Conservation (phyloP, 2,329 filamentous ascomycete species). For the Graphilbum sp. region DNA sequence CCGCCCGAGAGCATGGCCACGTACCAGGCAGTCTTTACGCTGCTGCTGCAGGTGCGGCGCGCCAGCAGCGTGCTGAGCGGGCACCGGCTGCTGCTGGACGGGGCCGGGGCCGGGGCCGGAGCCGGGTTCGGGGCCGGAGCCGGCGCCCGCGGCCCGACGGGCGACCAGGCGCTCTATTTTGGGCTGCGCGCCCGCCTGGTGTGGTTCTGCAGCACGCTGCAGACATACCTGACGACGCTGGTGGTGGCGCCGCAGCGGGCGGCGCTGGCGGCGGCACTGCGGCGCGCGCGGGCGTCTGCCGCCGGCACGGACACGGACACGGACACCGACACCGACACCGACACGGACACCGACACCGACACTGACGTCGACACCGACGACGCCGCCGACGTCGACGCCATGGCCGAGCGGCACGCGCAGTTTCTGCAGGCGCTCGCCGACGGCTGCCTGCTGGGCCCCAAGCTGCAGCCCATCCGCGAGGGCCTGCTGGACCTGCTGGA, state of each 20-base stretch:
- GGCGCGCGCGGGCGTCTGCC: slow-evolving; percentile 44
- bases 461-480: slow-evolving; percentile 53
- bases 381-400: slow-evolving; percentile 62
- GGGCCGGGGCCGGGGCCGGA: slow-evolving; percentile 10
- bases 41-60: slow-evolving; percentile 63
- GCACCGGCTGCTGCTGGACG: slow-evolving; percentile 26
- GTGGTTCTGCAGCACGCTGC: slow-evolving; percentile 62
- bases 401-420: slow-evolving; percentile 52
- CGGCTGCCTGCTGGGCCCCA: slow-evolving; percentile 52
- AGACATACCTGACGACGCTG: slow-evolving; percentile 59
- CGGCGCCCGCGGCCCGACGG: slow-evolving; percentile 13
- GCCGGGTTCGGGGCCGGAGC: too few species aligned
- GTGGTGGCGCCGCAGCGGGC: slow-evolving; percentile 47
- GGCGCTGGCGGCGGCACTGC: slow-evolving; percentile 40
- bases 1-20: slow-evolving; percentile 42
- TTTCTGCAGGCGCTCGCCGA: slow-evolving; percentile 48
- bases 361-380: too few species aligned
- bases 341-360: too few species aligned
- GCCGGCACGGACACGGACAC: slow-evolving; percentile 56
- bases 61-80: slow-evolving; percentile 51
- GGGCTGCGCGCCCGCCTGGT: slow-evolving; percentile 51
- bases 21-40: slow-evolving; percentile 58
- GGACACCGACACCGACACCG: too few species aligned
- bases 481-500: slow-evolving; percentile 64
- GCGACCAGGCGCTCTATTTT: slow-evolving; percentile 35